Conservation (phyloP, 306 rosid genomes). For the Alnus glutinosa region DNA sequence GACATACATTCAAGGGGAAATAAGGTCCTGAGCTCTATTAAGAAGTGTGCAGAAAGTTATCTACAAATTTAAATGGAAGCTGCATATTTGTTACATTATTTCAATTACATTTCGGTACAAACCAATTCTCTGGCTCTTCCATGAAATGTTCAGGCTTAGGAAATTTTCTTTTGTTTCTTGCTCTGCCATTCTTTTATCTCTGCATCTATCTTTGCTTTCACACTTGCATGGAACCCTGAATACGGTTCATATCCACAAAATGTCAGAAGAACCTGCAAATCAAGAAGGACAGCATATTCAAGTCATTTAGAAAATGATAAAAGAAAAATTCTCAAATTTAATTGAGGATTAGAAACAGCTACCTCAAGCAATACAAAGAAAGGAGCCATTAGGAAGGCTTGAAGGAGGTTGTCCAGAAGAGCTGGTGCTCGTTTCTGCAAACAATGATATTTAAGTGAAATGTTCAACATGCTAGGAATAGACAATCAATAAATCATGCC, state of each 20-base stretch:
- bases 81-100: slow-evolving; percentile 2
- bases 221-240: slow-evolving; percentile 66
- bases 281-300: slow-evolving; percentile 9
- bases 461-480: slow-evolving; percentile 14
- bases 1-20: background rate
- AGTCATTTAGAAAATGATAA: background rate
- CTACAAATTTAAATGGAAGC: background rate
- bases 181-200: slow-evolving; percentile 65
- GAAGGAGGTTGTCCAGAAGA: slow-evolving; percentile 76
- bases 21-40: background rate
- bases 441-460: background rate
- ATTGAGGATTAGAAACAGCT: slow-evolving; percentile 13
- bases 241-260: slow-evolving; percentile 75
- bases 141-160: slow-evolving; percentile 27
- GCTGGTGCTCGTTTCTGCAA: slow-evolving; percentile 93
- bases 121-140: slow-evolving; percentile 8
- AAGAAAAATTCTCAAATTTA: background rate
- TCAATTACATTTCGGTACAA: background rate
- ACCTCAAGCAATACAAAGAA: slow-evolving; percentile 84
- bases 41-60: background rate
- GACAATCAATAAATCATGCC: slow-evolving; percentile 1
- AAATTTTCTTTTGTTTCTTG: slow-evolving; percentile 55
- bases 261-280: slow-evolving; percentile 54
- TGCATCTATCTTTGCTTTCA: slow-evolving; percentile 55
- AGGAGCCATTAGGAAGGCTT: slow-evolving; percentile 90